Evolutionary conservation across 2,329 filamentous ascomycete genomes (phyloP), one percentile per base, ranked within the genome.

Genomic region (Uncinocarpus reesii): DNA sequence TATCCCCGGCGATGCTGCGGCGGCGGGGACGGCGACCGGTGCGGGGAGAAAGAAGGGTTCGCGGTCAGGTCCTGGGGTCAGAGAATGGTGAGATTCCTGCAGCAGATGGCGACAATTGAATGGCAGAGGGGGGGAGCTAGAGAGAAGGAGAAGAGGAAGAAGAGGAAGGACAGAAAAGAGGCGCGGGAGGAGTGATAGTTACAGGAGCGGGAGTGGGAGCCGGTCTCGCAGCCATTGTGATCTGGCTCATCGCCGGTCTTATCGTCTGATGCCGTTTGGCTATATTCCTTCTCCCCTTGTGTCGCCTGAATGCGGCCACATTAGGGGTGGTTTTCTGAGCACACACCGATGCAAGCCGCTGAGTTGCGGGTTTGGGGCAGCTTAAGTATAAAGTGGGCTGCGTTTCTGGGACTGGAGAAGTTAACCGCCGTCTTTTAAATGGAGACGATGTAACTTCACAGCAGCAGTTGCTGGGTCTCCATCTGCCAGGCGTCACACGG

Each of bases 1-100:
- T 72, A 72, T 50, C 68, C 68, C 47, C 70, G 68, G 36, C 70
- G 66, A 56, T 72, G 69, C 42, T 67, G 65, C 44, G 60, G 52
- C 35, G 59, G 58, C 43, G 61, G 58, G 16, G 65, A 63, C 16
- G 57, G 55, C 18, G 66, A 65, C 49, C 61, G 63, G 36, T 52
- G 55, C 24, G 53, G 54, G 42, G 47, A 52, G 57, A 51, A 42
- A 55, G 57, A 60, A 61, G 63, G 53, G 62, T 57, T 50, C 34
- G 49, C 21, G 26, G 43, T 45, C 37, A 48, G 55, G 54, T 55
- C 50, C 56, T 57, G 55, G 53, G 53, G 52, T 13, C 18, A 21
- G 41, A 40, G 28, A 18, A 23, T 11, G 28, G 35, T 46, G 50
- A 44, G 42, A 47, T 7, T 21, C 28, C 18, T 47, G 42, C 15